Base-by-base conservation (phyloP, 805 yeast genomes). In the Jamesozyma spencerorum region DNA sequence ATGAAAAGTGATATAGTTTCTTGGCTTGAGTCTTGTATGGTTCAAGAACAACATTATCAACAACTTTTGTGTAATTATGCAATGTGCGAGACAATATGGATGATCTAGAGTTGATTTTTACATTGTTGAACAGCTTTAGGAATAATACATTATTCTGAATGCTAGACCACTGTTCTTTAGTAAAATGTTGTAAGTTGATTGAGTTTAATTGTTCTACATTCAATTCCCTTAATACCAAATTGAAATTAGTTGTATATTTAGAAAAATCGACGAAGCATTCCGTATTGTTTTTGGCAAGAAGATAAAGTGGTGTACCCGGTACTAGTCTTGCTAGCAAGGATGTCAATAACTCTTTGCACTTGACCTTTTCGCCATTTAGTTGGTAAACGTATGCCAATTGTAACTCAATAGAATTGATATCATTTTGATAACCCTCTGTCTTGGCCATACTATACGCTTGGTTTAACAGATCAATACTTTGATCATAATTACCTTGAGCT, bases 321-420 rank as follows among this genome's bases (percentile, higher is more conserved):
- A 42, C 43, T 10, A 51, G 31, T 15, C 42, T 40, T 8, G 50
- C 43, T n/a, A 74, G 51, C 35, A 59, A 34, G 2, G 50, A 43
- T 0, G 56, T 46, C 37, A 77, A 57, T 0, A 75, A 52, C 1
- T 54, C 47, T 34, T 62, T 47, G 2, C 78, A 62, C 15, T 63
- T 60, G 1, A 51, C 60, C 1, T 44, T 32, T 5, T 70, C 54
- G 3, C 72, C 73, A 24, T 54, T 37, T 5, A 64, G 33, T 42
- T 75, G 75, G 35, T 71, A 58, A 15, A 79, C 70, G 51, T 72
- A 81, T 2, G 85, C 76, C 32, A 65, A 65, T 47, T 83, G 81
- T 34, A 81, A 55, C 42, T 71, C 58, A 31, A 83, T 80, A 18
- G 90, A 82, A 24, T 72, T 66, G n/a, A 75, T 53, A 45, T 79